Evolutionary conservation across 2,329 filamentous ascomycete genomes (phyloP), one percentile per base, ranked within the genome.

Genomic region (Neopestalotiopsis sp.): DNA sequence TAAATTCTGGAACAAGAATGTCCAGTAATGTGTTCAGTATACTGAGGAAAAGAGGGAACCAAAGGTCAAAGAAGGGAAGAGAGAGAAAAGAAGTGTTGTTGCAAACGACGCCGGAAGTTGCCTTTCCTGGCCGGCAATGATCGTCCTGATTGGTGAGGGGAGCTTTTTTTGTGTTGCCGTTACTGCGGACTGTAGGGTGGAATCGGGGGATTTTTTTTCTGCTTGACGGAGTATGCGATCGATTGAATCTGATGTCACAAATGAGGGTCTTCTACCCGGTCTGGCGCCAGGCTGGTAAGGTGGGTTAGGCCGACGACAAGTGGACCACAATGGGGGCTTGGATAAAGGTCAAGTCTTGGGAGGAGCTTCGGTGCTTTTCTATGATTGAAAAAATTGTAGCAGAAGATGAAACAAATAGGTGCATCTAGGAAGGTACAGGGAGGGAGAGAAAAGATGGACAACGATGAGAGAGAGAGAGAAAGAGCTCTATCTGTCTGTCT

Each of bases 101-200:
- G 57, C 57, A 30, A 59, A 34, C 57, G 30, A 59, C 57, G 45
- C 45, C n/a, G 45, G 45, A 52, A n/a, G 57, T 59, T 59, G 57
- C 57, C 57, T 59, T 59, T 59, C 57, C 57, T 34, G 57, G 28
- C 24, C 14, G 57, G 24, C 24, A 59, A 30, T 59, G 57, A 30
- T 30, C 30, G 30, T 13, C 57, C 30, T 59, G 57, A 34, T 59
- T 30, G 57, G 57, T 34, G 57, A 59, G 57, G 57, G 24, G 24
- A 30, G 57, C 57, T 59, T 59, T 38, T 52, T 38, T 52, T 52
- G 45, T 52, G 45, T 52, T 20, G 45, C 45, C 14, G 17, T 7
- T 38, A 38, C 34, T 38, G n/a, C 24, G 3, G 24, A 28, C 24
- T 28, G 24, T 28, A 52, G 45, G 45, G 45, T 52, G 45, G 45